These are phyloP conservation scores for Physocladia obscura DNA, from an alignment of 192 early-diverging fungal genomes.

Conservation along the genomic window DNA sequence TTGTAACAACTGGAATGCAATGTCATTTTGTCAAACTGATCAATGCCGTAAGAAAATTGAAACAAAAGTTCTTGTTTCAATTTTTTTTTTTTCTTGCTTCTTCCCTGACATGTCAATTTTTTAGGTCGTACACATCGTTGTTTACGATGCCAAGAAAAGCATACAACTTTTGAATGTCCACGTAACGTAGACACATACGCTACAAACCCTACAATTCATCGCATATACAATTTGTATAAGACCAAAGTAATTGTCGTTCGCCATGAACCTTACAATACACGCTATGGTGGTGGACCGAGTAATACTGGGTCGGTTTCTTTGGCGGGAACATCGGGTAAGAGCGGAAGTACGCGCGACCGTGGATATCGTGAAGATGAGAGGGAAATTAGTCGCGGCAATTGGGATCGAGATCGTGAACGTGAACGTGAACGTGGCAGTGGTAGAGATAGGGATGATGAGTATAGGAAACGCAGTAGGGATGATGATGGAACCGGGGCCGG, in stretches of 20 bases:
- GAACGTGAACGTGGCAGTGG: slow-evolving; percentile 7
- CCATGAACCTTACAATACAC: slow-evolving; percentile 23
- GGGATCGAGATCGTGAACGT: slow-evolving; percentile 1
- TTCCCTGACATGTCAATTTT: neutral
- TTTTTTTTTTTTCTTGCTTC: neutral
- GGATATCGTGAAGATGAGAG: neutral
- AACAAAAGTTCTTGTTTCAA: neutral
- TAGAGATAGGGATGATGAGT: neutral
- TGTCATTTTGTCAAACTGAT: slow-evolving; percentile 26
- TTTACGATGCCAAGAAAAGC: slow-evolving; percentile 25
- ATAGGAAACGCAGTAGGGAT: neutral
- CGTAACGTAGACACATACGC: slow-evolving; percentile 2
- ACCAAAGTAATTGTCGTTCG: slow-evolving; percentile 24
- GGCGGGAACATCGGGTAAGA: neutral
- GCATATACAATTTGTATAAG: slow-evolving; percentile 15
- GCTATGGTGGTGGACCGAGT: neutral
- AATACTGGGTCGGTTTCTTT: neutral
- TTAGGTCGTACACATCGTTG: slow-evolving; percentile 14
- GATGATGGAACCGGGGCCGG: neutral
- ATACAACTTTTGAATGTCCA: slow-evolving; percentile 29
- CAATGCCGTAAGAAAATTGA: slow-evolving; percentile 21
- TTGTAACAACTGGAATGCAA: slow-evolving; percentile 29
- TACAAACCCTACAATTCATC: slow-evolving; percentile 11
- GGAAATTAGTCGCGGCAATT: neutral
- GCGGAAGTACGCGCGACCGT: neutral